Evolutionary conservation across 1,284 basidiomycete genomes (phyloP).

Genomic region (Coniophora puteana): DNA sequence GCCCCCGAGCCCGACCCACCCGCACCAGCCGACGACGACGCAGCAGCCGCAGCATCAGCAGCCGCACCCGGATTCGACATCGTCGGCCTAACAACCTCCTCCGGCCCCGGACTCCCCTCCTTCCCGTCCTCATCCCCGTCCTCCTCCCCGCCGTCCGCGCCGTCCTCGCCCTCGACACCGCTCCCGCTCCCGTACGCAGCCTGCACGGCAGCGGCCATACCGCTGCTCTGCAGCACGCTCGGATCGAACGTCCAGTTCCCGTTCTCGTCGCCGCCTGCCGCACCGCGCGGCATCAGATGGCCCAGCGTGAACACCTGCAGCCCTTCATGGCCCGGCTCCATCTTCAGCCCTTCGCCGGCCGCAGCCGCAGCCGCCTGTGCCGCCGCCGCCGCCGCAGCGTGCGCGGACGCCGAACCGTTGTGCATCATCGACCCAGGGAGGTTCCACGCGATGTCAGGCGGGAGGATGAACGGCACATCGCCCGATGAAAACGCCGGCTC

Average conservation of each 20-base stretch:
- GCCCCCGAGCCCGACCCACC: no score
- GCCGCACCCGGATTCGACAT: conserved; percentile 18
- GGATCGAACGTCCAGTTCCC: conserved; percentile 58
- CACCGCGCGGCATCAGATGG: conserved; percentile 64
- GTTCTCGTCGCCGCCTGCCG: conserved; percentile 43
- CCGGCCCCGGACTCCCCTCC: conserved; percentile 26
- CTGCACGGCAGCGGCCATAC: conserved; percentile 12
- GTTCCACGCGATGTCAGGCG: conserved; percentile 25
- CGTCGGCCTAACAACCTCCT: conserved; percentile 29
- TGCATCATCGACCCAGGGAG: no score
- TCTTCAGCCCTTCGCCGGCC: conserved; percentile 20
- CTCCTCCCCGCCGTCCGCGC: conserved; percentile 9
- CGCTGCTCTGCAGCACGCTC: conserved; percentile 17
- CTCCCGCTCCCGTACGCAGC: neutral
- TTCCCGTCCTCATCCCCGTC: conserved; percentile 17
- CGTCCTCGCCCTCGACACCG: conserved; percentile 2
- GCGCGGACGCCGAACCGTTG: no score
- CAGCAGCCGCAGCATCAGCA: conserved; percentile 14
- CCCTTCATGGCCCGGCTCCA: conserved; percentile 53
- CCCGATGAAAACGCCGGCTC: conserved; percentile 23
- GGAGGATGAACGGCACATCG: conserved; percentile 36
- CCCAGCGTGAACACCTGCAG: conserved; percentile 82
- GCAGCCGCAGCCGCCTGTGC: no score
- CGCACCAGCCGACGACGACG: conserved; percentile 13
- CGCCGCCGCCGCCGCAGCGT: neutral